Evolutionary conservation across 352 stramenopile species (phyloP).

Genomic region (Globisporangium middletonii): DNA sequence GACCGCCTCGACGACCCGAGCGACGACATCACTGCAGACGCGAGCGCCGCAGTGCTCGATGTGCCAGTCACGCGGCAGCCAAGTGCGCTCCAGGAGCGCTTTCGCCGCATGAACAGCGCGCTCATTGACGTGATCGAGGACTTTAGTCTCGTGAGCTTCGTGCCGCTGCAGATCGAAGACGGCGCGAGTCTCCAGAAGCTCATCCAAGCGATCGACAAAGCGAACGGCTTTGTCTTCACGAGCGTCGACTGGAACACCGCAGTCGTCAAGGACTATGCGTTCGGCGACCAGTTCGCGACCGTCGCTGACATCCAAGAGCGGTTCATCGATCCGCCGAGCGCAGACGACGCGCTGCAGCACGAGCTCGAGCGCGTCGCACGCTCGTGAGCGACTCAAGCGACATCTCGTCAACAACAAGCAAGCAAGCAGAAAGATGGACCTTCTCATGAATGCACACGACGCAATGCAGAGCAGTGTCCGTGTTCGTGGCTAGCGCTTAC

Average conservation of each 20-base stretch:
- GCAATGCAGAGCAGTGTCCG: no score
- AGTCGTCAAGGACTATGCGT: conserved; percentile 65
- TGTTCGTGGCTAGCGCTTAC: no score
- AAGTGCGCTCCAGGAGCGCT: conserved; percentile 36
- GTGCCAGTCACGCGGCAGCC: conserved; percentile 24
- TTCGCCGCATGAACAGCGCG: conserved; percentile 79
- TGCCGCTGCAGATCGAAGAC: conserved; percentile 79
- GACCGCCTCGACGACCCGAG: conserved; percentile 73
- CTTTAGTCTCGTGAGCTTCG: conserved; percentile 82
- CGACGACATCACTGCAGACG: conserved; percentile 36
- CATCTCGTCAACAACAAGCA: no score
- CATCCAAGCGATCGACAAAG: conserved; percentile 76
- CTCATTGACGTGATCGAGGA: conserved; percentile 85
- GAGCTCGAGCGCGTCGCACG: conserved; percentile 28
- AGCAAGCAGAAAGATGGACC: no score
- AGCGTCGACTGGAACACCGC: conserved; percentile 74
- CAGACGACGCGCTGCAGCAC: conserved; percentile 25
- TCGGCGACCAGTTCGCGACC: conserved; percentile 44
- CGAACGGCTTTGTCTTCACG: conserved; percentile 79
- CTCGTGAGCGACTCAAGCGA: no score
- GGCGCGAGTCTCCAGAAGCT: conserved; percentile 53
- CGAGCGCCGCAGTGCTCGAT: conserved; percentile 22
- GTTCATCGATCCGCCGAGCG: conserved; percentile 39
- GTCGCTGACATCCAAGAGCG: conserved; percentile 59
- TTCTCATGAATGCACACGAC: no score